Percentiles rank a stretch among this genome's conserved stretches.
These are phyloP conservation scores for Thalassiosira hispida DNA, from an alignment of 352 stramenopile species.

Conservation along the genomic window DNA sequence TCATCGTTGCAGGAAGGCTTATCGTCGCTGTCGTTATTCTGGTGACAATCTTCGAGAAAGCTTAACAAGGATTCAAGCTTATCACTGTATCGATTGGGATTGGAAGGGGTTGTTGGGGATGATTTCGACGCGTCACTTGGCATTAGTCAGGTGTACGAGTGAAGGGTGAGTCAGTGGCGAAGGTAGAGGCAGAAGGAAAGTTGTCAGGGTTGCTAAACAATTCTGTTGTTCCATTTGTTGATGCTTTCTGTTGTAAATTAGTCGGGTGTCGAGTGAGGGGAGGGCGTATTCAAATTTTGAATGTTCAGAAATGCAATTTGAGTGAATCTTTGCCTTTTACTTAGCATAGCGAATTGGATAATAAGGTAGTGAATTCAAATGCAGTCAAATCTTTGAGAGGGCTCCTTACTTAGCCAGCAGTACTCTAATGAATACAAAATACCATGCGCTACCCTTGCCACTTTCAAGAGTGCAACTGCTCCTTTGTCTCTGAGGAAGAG, in stretches of 20 bases:
- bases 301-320: too few relatives aligned
- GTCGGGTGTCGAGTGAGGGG: neutral
- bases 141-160: conserved; percentile 2
- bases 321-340: too few relatives aligned
- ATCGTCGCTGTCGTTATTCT: conserved; percentile 13
- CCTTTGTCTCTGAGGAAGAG: conserved; percentile 5
- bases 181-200: too few relatives aligned
- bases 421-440: too few relatives aligned
- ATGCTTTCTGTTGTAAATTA: neutral
- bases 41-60: conserved; percentile 24
- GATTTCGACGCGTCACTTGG: neutral
- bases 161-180: too few relatives aligned
- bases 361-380: too few relatives aligned
- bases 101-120: neutral
- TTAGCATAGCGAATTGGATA: too few relatives aligned
- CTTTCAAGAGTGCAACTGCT: neutral
- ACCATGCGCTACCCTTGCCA: neutral
- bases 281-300: too few relatives aligned
- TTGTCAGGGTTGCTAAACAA: too few relatives aligned
- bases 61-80: conserved; percentile 30
- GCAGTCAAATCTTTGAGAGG: too few relatives aligned
- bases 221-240: too few relatives aligned
- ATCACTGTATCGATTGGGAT: conserved; percentile 14
- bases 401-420: too few relatives aligned
- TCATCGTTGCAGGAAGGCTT: neutral